Conservation (phyloP, 768 basidiomycete species). For the Agaricus subrufescens region DNA sequence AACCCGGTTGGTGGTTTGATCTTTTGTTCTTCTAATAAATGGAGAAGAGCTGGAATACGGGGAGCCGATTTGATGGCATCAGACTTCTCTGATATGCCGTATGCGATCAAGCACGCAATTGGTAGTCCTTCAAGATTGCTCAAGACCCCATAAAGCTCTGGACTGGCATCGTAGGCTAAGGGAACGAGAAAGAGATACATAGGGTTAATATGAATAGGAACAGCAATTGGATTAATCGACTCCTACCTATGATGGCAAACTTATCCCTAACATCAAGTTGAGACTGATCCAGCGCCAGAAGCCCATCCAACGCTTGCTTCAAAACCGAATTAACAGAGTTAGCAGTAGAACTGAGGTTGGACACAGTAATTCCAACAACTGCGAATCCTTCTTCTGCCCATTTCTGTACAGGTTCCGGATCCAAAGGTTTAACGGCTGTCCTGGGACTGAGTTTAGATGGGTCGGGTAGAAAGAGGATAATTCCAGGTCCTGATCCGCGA, state of each 20-base stretch:
- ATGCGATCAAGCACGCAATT: conserved; percentile 32
- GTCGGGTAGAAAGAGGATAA: conserved; percentile 38
- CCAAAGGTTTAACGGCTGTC: conserved; percentile 27
- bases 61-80: conserved; percentile 7
- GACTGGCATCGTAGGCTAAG: conserved; percentile 28
- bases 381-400: conserved; percentile 55
- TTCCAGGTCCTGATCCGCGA: conserved; percentile 42
- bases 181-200: background rate
- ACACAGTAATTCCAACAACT: conserved; percentile 32
- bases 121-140: conserved; percentile 21
- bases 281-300: conserved; percentile 23
- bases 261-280: conserved; percentile 38
- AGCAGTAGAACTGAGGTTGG: conserved; percentile 1
- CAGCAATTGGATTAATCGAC: background rate
- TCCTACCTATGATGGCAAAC: conserved; percentile 39
- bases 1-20: conserved; percentile 13
- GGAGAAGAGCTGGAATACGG: conserved; percentile 32
- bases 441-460: conserved; percentile 19
- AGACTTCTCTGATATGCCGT: conserved; percentile 22
- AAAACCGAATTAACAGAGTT: conserved; percentile 23
- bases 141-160: conserved; percentile 22
- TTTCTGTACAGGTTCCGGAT: conserved; percentile 45
- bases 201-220: too few species aligned
- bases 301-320: conserved; percentile 26
- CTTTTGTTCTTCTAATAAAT: conserved; percentile 21